phyloP scores from a whole-genome alignment of 257 asterid species.

The Nicotiana benthamiana region DNA sequence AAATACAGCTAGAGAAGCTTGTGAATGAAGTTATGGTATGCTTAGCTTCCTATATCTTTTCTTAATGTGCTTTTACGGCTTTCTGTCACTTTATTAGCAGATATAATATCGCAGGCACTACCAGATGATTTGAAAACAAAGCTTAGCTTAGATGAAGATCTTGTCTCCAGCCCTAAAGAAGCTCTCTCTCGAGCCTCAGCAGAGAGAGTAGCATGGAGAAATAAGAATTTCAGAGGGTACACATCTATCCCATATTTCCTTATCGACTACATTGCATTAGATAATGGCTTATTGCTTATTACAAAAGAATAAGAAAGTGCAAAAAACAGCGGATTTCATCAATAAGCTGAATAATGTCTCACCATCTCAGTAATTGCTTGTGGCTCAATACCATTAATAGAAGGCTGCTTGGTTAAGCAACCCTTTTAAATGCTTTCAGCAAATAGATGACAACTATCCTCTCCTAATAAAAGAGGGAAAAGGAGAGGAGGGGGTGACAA shows the following conservation, averaged over 20 bases:
- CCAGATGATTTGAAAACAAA: slow-evolving; percentile 93
- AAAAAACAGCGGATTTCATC: not conserved
- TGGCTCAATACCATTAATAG: not conserved
- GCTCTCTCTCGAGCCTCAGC: slow-evolving; percentile 76
- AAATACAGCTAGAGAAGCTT: slow-evolving; percentile 94
- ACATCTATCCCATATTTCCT: not conserved
- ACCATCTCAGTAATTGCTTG: not conserved
- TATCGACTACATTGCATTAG: not conserved
- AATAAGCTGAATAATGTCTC: not conserved
- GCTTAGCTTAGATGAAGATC: slow-evolving; percentile 87
- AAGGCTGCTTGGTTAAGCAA: not conserved
- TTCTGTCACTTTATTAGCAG: slow-evolving; percentile 16
- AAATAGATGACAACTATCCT: not conserved
- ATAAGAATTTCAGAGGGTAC: slow-evolving; percentile 56
- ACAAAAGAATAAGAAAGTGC: not conserved
- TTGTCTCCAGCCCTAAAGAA: slow-evolving; percentile 77
- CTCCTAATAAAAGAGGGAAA: not conserved
- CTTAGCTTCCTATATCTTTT: slow-evolving; percentile 3
- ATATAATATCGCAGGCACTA: slow-evolving; percentile 51
- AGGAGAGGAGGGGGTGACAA: not conserved
- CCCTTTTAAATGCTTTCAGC: not conserved
- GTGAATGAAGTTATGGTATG: slow-evolving; percentile 92
- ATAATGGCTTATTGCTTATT: not conserved
- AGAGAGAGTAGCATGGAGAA: slow-evolving; percentile 49
- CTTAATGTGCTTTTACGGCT: not conserved